Evolutionary conservation across 129 eudicot species (phyloP), one percentile per base, ranked within the genome.

Genomic region (Centrapalus pauciflorus): DNA sequence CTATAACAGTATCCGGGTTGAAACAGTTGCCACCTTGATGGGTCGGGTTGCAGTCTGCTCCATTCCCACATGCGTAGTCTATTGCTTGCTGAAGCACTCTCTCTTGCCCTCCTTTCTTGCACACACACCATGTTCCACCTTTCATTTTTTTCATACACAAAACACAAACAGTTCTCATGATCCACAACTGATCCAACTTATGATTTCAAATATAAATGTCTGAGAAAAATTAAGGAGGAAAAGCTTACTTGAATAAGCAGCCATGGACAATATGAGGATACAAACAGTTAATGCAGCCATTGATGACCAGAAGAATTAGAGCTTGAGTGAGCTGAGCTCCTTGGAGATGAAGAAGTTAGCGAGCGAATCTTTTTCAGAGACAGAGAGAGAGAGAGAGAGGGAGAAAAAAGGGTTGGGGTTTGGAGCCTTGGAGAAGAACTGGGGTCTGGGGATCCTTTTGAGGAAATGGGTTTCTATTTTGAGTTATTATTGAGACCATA

Each of bases 51-150:
- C 97, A 91, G 35, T 91, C 97, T n/a, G 85, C 97, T 60, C 97
- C 97, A 25, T 82, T 75, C 69, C 94, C 96, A 81, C 97, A 91
- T 1, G 97, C 96, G 50, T 74, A 91, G 80, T 91, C 96, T 51
- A 87, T 74, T 50, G 96, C 66, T 60, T 85, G 76, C 66, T 91
- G 96, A 25, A 85, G 54, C 11, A 57, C 76, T 57, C 72, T 63
- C 4, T 85, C 87, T 9, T 72, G 66, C 41, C 77, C 32, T 7
- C 90, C 94, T 38, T 65, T 78, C 40, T 87, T 91, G 68, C 97
- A 91, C 40, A 83, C 69, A 59, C 97, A 91, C 95, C 95, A 90
- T 7, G 77, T 66, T 8, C 65, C 83, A 78, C 80, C 83, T 78
- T n/a, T 26, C 61, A 7, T 30, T 43, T 24, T 1, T 29, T 3